These are phyloP conservation scores for Singerocomus inundabilis DNA, from an alignment of 1,284 basidiomycete genomes.

Conservation along the genomic window DNA sequence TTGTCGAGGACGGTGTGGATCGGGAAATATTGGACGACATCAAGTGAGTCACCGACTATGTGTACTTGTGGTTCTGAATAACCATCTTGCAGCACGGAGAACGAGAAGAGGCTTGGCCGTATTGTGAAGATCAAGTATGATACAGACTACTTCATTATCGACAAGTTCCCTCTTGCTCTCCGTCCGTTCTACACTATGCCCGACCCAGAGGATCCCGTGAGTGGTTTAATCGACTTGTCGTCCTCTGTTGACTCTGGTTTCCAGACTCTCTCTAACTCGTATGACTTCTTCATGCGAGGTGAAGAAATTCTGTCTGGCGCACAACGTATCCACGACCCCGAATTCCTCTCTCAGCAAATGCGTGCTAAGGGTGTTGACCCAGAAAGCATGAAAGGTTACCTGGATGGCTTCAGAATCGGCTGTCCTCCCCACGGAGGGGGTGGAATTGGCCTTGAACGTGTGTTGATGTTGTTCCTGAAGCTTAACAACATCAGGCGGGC, in stretches of 20 bases:
- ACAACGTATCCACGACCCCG: conserved; percentile 93
- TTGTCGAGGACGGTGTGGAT: conserved; percentile 81
- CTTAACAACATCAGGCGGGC: conserved; percentile 94
- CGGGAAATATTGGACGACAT: conserved; percentile 82
- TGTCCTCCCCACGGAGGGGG: conserved; percentile 89
- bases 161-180: conserved; percentile 92
- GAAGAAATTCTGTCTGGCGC: conserved; percentile 98
- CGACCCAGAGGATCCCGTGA: conserved; percentile 81
- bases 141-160: conserved; percentile 97
- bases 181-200: conserved; percentile 99
- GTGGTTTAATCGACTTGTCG: conserved; percentile 27
- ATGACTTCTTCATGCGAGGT: conserved; percentile 99
- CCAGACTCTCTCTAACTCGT: conserved; percentile 92
- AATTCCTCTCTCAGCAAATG: conserved; percentile 84
- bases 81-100: conserved; percentile 65
- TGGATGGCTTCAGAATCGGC: conserved; percentile 93
- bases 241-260: conserved; percentile 8
- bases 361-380: conserved; percentile 79
- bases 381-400: conserved; percentile 83
- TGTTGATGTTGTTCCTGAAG: conserved; percentile 94
- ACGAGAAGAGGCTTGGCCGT: conserved; percentile 89
- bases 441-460: conserved; percentile 89
- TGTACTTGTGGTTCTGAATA: conserved; percentile 4
- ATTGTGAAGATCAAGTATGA: conserved; percentile 91
- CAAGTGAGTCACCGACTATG: conserved; percentile 50